Evolutionary conservation across 2,329 filamentous ascomycete genomes (phyloP), one percentile per base, ranked within the genome.

Genomic region (Alternaria brassicicola): DNA sequence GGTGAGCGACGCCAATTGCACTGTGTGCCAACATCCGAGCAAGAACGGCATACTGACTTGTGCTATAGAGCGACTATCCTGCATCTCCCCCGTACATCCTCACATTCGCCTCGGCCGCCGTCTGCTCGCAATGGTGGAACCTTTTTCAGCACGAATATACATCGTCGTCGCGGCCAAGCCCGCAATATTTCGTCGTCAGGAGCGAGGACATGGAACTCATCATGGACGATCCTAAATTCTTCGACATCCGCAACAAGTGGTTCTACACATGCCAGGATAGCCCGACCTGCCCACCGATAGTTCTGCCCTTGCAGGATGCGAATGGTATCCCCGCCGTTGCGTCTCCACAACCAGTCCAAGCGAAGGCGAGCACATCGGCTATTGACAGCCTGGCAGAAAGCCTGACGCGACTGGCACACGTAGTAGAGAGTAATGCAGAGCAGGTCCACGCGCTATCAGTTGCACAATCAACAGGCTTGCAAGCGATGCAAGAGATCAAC

Each of bases 401-500:
- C 10, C 63, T 76, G 7, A 65, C 68, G 3, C 62, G 67, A 23
- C 69, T 76, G 43, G 61, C 67, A 25, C 57, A 63, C 7, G 64
- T 75, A 25, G 72, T 76, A 4, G 67, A 68, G 23, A 67, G 64
- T 35, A 76, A 74, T 50, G 68, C 64, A 3, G 65, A 71, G 25
- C 72, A 75, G 21, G 76, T 76, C 26, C 67, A 67, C 4, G 74
- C 74, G 5, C 69, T 76, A 6, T 67, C 63, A 3, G 73, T 75
- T 8, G 74, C 73, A 9, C 74, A 76, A 41, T 75, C 72, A 9
- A 64, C 64, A 2, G 74, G 74, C 6, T 66, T 76, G 2, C 68
- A 73, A 49, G 66, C 64, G 41, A 76, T 76, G 74, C 74, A 76
- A 42, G 71, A 75, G 42, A 76, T 76, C 59, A 75, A 75, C 47